Conservation (phyloP, 371 early-diverging fungal genomes). For the Mucor sp. region DNA sequence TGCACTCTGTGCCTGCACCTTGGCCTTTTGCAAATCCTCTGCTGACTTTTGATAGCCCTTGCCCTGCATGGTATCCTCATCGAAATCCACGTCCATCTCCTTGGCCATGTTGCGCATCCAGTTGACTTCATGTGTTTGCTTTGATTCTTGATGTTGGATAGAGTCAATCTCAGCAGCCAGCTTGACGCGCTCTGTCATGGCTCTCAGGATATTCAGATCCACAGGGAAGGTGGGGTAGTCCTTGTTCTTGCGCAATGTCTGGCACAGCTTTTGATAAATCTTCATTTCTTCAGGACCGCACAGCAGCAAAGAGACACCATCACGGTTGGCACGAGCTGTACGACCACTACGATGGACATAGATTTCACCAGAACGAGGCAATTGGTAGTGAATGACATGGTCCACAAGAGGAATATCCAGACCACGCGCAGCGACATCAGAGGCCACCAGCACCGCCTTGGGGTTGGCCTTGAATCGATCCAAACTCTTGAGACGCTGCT, state of each 20-base stretch:
- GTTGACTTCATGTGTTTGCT: slow-evolving; percentile 69
- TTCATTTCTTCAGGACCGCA: slow-evolving; percentile 84
- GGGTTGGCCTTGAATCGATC: slow-evolving; percentile 80
- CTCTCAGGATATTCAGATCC: slow-evolving; percentile 58
- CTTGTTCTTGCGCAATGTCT: slow-evolving; percentile 70
- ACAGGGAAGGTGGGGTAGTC: slow-evolving; percentile 72
- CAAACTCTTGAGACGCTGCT: slow-evolving; percentile 89
- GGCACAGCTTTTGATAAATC: slow-evolving; percentile 78
- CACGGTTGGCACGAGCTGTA: slow-evolving; percentile 84
- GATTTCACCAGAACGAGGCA: slow-evolving; percentile 95
- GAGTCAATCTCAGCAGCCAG: slow-evolving; percentile 83
- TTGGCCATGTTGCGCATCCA: slow-evolving; percentile 89
- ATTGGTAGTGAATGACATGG: slow-evolving; percentile 97
- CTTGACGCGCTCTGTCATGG: slow-evolving; percentile 71
- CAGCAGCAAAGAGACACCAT: slow-evolving; percentile 83
- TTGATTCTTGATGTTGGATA: slow-evolving; percentile 74
- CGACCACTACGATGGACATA: slow-evolving; percentile 95
- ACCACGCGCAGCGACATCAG: slow-evolving; percentile 95
- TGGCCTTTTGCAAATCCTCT: slow-evolving; percentile 25
- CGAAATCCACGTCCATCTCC: slow-evolving; percentile 83
- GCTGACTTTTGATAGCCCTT: slow-evolving; percentile 35
- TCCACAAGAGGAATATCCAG: slow-evolving; percentile 96
- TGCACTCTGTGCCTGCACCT: slow-evolving; percentile 54
- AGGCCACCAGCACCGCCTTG: slow-evolving; percentile 79
- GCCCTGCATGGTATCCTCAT: slow-evolving; percentile 66